Evolutionary conservation across 805 yeast species (phyloP), one percentile per base, ranked within the genome.

Genomic region (Yarrowia sp.): DNA sequence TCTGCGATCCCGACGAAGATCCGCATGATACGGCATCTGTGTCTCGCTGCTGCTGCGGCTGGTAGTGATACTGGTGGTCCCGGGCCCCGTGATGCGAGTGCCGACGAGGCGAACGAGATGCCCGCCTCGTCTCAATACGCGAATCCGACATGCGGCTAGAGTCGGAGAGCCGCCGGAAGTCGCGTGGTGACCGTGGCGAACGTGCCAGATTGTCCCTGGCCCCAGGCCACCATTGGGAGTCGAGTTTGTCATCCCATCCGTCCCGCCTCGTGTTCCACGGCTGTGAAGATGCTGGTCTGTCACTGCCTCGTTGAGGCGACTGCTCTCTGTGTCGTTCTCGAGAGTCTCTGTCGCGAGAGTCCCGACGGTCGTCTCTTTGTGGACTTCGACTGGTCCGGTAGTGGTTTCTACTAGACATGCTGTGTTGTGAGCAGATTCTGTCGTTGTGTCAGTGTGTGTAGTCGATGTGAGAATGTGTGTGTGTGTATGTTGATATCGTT

Each of bases 371-470:
- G 28, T 22, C 28, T 22, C 28, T 22, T 22, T 17, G 13, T 8
- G 55, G 41, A 41, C 55, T 33, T 33, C 41, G 13, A 35, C 55
- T 35, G 35, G 41, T 48, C 18, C 55, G 33, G 55, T 48, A 48
- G 55, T 48, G 55, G 55, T 48, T 48, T 35, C 38, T 35, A 10
- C 13, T 11, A 10, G 55, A 48, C 55, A 48, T 48, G 55, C 13
- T 14, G 4, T 6, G 18, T 35, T 17, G 41, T 10, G 41, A 13
- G 13, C 1, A 11, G 1, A 1, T 35, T 35, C 38, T 13, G 41
- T 35, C 32, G 8, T 8, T 17, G 41, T 33, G 41, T 35, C 8
- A 18, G 55, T 33, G 38, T 15, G 18, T 3, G 15, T 10, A 10
- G n/a, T 1, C 33, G 39, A 4, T 35, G 38, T 35, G 38, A 2